Evolutionary conservation across 2,329 filamentous ascomycete genomes (phyloP), one percentile per base, ranked within the genome.

Genomic region (Alternaria ventricosa): DNA sequence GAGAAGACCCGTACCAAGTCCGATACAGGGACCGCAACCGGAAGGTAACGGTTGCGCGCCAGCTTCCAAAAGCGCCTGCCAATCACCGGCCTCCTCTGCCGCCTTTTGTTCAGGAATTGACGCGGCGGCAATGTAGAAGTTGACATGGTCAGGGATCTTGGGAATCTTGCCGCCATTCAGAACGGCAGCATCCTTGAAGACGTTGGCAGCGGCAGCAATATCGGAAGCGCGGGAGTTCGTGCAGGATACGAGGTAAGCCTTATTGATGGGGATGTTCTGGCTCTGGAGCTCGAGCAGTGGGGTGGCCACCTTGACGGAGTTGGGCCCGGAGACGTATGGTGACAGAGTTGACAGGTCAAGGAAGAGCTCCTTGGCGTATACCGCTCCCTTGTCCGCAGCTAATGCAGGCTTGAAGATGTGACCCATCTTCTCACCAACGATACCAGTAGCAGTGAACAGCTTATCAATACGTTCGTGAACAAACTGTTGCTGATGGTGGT

Each of bases 101-200:
- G 87, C 84, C 61, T 87, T 79, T 78, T 97, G 94, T 78, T 97
- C 94, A 0, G 87, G 84, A 0, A 88, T 75, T 0, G 94, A 97
- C 1, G 95, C 95, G 0, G 95, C 94, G 0, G 94, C 92, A 66
- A 98, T 92, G 81, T 97, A 97, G 75, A 97, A 90, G 60, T 94
- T 86, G 44, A 97, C 94, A 27, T 90, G 88, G 0, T 87, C 83
- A 0, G 92, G 89, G 61, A 97, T 86, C 81, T 91, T 93, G 20
- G 92, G 86, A 6, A 88, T 81, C 59, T 86, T 83, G 13, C 89
- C 91, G 23, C 84, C 84, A 59, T 88, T 87, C 50, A 83, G 68
- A 13, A 78, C 83, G 0, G 90, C 88, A 1, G 92, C 93, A 43
- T 95, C 91, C 60, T 88, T 89, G 85, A 98, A 97, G 3, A 98